Conservation (phyloP, 352 stramenopile genomes). For the Albugo laibachii region DNA sequence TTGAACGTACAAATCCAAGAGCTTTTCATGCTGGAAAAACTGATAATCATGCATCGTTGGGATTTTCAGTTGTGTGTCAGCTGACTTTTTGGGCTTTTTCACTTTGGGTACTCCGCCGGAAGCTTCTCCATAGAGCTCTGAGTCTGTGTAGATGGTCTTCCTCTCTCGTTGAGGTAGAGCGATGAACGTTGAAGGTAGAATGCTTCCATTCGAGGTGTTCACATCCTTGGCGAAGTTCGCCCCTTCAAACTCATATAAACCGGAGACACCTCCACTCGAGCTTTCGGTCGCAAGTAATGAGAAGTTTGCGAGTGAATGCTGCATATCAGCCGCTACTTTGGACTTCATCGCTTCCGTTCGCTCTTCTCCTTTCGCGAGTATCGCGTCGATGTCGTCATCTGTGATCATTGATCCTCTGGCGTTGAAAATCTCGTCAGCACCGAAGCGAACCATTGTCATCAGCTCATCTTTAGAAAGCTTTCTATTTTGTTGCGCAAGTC, state of each 20-base stretch:
- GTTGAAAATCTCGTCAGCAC: conserved; percentile 80
- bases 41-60: conserved; percentile 89
- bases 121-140: conserved; percentile 90
- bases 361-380: conserved; percentile 80
- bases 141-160: conserved; percentile 91
- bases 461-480: conserved; percentile 94
- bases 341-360: conserved; percentile 76
- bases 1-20: conserved; percentile 72
- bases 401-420: conserved; percentile 76
- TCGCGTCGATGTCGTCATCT: conserved; percentile 85
- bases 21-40: conserved; percentile 83
- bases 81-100: conserved; percentile 25
- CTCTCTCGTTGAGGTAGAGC: conserved; percentile 66
- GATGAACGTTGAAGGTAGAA: conserved; percentile 83
- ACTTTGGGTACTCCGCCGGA: conserved; percentile 20
- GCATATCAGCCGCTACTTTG: conserved; percentile 80
- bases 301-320: conserved; percentile 95
- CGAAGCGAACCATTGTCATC: conserved; percentile 91
- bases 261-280: conserved; percentile 33
- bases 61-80: conserved; percentile 74
- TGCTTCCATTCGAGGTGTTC: conserved; percentile 24
- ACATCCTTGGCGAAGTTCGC: conserved; percentile 79
- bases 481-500: conserved; percentile 84
- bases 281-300: conserved; percentile 80
- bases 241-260: conserved; percentile 78